These are phyloP conservation scores for Immersiella caudata DNA, from an alignment of 495 filamentous ascomycete genomes.

Conservation along the genomic window DNA sequence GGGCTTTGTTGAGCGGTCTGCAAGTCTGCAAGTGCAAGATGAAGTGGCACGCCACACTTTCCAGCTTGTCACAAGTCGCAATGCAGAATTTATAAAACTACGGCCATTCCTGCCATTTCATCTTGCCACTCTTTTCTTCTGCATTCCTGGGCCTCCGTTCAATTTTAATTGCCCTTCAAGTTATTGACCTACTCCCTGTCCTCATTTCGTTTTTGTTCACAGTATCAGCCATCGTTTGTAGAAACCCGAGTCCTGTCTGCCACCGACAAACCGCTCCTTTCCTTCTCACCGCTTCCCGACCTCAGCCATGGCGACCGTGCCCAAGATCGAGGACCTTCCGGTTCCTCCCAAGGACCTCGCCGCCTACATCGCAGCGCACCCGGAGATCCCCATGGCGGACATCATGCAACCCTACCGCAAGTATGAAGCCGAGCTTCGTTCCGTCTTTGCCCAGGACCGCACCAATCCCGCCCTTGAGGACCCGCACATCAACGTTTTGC, in stretches of 20 bases:
- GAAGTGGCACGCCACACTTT: conserved; percentile 6
- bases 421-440: conserved; percentile 68
- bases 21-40: conserved; percentile 9
- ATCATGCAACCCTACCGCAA: conserved; percentile 68
- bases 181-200: background rate
- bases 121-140: no score
- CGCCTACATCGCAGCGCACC: conserved; percentile 53
- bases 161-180: background rate
- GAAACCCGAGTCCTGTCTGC: background rate
- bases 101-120: conserved; percentile 3
- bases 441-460: conserved; percentile 71
- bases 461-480: conserved; percentile 60
- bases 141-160: background rate
- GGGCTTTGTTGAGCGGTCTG: conserved; percentile 1
- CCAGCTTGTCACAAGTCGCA: no score
- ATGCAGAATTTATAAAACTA: conserved; percentile 12
- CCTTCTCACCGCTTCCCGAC: conserved; percentile 2
- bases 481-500: conserved; percentile 66
- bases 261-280: background rate
- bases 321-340: conserved; percentile 36
- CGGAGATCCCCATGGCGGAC: conserved; percentile 55
- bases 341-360: conserved; percentile 46
- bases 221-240: background rate
- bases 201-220: background rate
- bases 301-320: conserved; percentile 8